A percentile compares a stretch with the other conserved stretches of the same genome.
These are phyloP conservation scores for Cucumis cinereus DNA, from an alignment of 306 rosid species.

Conservation along the genomic window DNA sequence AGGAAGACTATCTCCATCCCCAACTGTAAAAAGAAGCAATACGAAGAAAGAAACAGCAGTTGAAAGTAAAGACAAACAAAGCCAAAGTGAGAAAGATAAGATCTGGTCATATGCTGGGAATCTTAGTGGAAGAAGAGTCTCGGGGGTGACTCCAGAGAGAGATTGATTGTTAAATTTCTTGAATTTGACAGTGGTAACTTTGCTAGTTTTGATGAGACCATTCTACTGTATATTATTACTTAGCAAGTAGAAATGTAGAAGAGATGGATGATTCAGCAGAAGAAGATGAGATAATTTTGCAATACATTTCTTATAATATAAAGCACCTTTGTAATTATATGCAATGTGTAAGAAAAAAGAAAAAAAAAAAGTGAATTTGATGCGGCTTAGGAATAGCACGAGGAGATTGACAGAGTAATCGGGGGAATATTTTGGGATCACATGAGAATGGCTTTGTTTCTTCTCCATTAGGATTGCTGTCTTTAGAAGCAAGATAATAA, in stretches of 20 bases:
- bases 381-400: background rate
- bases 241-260: conserved; percentile 32
- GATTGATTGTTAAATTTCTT: conserved; percentile 20
- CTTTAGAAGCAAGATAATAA: conserved; percentile 4
- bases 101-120: conserved; percentile 74
- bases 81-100: conserved; percentile 42
- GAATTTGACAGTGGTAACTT: conserved; percentile 1
- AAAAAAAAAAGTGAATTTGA: background rate
- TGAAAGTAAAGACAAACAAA: conserved; percentile 28
- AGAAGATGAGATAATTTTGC: background rate
- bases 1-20: conserved; percentile 27
- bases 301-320: background rate
- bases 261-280: background rate
- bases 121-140: conserved; percentile 54
- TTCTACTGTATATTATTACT: conserved; percentile 26
- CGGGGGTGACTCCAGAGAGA: conserved; percentile 72
- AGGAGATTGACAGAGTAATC: background rate
- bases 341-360: background rate
- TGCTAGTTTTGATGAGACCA: background rate
- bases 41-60: conserved; percentile 18
- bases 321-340: background rate
- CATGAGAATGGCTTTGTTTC: background rate
- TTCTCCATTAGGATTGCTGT: background rate
- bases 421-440: background rate
- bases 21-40: conserved; percentile 23